Conservation (phyloP, 2,329 filamentous ascomycete genomes). For the Hypoxylon sp. region DNA sequence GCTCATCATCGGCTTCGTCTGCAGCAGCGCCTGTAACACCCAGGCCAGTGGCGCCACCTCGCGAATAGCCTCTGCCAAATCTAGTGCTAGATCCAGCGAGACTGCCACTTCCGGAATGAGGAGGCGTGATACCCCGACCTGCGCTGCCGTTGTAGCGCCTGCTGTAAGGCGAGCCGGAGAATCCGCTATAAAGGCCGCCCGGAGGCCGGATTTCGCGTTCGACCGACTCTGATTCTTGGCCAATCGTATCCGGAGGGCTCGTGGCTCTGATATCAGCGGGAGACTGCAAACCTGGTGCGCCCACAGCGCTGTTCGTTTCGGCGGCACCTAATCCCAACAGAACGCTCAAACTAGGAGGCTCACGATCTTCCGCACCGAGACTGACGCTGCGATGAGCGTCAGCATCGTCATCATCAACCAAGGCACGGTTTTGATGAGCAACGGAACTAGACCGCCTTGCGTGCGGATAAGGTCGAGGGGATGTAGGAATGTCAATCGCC, state of each 20-base stretch:
- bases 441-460: slow-evolving; percentile 77
- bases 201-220: slow-evolving; percentile 62
- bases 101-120: slow-evolving; percentile 53
- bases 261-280: slow-evolving; percentile 59
- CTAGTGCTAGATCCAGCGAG: slow-evolving; percentile 52
- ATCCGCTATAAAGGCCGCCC: slow-evolving; percentile 57
- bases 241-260: slow-evolving; percentile 57
- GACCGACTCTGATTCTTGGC: slow-evolving; percentile 56
- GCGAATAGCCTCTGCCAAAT: slow-evolving; percentile 54
- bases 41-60: slow-evolving; percentile 55
- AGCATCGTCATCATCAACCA: slow-evolving; percentile 69
- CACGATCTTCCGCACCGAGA: slow-evolving; percentile 73
- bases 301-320: slow-evolving; percentile 55
- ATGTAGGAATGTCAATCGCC: slow-evolving; percentile 80
- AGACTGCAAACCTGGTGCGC: slow-evolving; percentile 56
- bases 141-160: slow-evolving; percentile 59
- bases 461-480: slow-evolving; percentile 70
- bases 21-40: slow-evolving; percentile 61
- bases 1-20: slow-evolving; percentile 73
- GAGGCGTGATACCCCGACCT: slow-evolving; percentile 53
- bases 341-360: slow-evolving; percentile 74
- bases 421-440: slow-evolving; percentile 70
- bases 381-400: slow-evolving; percentile 77
- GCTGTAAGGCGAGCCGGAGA: slow-evolving; percentile 62
- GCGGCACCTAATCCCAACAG: slow-evolving; percentile 65